Base-by-base conservation (phyloP, 2,329 filamentous ascomycete species). In the Colletotrichum sp. region DNA sequence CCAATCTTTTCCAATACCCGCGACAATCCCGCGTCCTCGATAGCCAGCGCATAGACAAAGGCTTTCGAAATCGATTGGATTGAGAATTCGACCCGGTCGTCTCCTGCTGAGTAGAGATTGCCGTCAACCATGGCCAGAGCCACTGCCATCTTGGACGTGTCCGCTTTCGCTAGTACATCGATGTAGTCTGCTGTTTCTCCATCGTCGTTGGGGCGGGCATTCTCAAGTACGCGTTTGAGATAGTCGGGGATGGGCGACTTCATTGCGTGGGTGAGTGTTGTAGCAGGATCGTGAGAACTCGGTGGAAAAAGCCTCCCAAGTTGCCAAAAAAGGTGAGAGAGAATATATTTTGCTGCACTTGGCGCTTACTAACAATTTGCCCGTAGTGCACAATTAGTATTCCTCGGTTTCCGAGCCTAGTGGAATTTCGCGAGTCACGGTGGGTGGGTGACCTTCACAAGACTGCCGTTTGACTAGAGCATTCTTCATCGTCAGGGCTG, bases 21-120 rank as follows among this genome's bases (percentile, higher is more conserved):
- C 0, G 80, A 75, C 21, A 86, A 72, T 0, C 85, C 85, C 1
- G 80, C 79, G 66, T 86, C 85, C 64, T 85, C 83, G 44, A 86
- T 86, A 12, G 85, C 85, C 6, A 86, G 76, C 3, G 85, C 84
- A 74, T 86, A 86, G 32, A 85, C 84, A 67, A 86, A 86, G 2
- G 84, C 81, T 60, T 86, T 86, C 15, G 85, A 85, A 67, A 86
- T 86, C 78, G 84, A 86, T 70, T 86, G 84, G 39, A 86, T 86
- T 2, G 85, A 86, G 71, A 86, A 86, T 70, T 86, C 85, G 62
- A 85, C 76, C 12, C 79, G 70, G 63, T 86, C 85, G 75, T 86
- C 85, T 5, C 85, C 85, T 2, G 82, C 82, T 1, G 84, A 85
- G 80, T 86, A 86, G 2, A 86, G 44, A 18, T 84, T 82, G 10